Conservation (phyloP, 805 yeast species). For the Wickerhamiella alocasiicola region DNA sequence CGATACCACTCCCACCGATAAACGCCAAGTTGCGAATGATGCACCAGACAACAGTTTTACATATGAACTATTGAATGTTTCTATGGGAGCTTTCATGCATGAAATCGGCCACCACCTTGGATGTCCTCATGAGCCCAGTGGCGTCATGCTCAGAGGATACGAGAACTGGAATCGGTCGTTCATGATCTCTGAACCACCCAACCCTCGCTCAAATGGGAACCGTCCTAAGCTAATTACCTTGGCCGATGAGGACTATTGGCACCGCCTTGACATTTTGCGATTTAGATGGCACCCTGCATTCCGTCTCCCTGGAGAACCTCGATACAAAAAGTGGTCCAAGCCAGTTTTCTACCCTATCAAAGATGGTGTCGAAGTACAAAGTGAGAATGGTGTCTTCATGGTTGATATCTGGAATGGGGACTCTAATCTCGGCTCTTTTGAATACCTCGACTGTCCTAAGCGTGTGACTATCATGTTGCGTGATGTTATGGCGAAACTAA, state of each 20-base stretch:
- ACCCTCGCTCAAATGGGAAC: constrained; percentile 19
- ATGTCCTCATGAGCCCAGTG: constrained; percentile 81
- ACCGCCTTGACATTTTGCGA: constrained; percentile 63
- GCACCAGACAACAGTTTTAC: constrained; percentile 68
- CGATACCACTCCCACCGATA: constrained; percentile 56
- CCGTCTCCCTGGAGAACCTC: constrained; percentile 49
- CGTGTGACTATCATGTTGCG: constrained; percentile 39
- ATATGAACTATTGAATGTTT: constrained; percentile 81
- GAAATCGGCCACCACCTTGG: constrained; percentile 88
- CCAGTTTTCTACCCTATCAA: constrained; percentile 39
- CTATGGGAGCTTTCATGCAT: constrained; percentile 89
- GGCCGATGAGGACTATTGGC: constrained; percentile 74
- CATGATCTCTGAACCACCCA: constrained; percentile 53
- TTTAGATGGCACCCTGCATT: constrained; percentile 75
- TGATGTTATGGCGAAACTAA: constrained; percentile 32
- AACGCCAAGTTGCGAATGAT: constrained; percentile 78
- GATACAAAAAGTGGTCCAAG: constrained; percentile 27
- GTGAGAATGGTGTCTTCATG: constrained; percentile 58
- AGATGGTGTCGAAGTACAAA: constrained; percentile 36
- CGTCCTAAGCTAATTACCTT: constrained; percentile 30
- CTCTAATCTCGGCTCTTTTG: constrained; percentile 42
- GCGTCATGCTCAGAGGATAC: constrained; percentile 86
- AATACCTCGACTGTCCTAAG: constrained; percentile 50
- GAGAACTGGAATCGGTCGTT: constrained; percentile 70
- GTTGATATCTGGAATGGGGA: constrained; percentile 58